Evolutionary conservation across 2,329 filamentous ascomycete genomes (phyloP).

Genomic region (Talaromyces sp.): DNA sequence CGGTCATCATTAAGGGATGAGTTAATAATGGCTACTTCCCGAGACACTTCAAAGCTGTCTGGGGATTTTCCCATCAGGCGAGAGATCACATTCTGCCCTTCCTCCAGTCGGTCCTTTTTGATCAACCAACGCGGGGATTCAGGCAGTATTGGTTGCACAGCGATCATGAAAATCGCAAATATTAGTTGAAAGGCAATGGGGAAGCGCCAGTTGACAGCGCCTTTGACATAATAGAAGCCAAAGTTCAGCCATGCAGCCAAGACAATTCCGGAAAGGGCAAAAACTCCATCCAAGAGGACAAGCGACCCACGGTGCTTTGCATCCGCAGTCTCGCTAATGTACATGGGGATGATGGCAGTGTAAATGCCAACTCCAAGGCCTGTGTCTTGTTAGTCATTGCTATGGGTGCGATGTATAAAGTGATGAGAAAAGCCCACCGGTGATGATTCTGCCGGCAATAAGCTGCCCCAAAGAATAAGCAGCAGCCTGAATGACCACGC

Average conservation of each 20-base stretch:
- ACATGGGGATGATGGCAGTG: constrained; percentile 42
- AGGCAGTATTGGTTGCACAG: constrained; percentile 17
- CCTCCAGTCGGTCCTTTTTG: constrained; percentile 27
- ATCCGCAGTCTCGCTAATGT: constrained; percentile 41
- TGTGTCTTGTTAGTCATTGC: neutral
- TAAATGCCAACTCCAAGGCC: constrained; percentile 42
- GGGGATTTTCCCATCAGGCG: neutral
- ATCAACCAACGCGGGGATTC: constrained; percentile 36
- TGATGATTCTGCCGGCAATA: constrained; percentile 31
- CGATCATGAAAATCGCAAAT: constrained; percentile 18
- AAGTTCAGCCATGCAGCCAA: neutral
- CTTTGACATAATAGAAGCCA: neutral
- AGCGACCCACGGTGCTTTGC: constrained; percentile 50
- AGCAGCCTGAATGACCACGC: constrained; percentile 39
- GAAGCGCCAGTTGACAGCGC: constrained; percentile 25
- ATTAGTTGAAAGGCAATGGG: constrained; percentile 24
- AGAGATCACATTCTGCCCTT: constrained; percentile 1
- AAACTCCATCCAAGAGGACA: constrained; percentile 36
- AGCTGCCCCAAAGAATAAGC: constrained; percentile 36
- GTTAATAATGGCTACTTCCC: neutral
- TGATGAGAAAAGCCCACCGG: neutral
- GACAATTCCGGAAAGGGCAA: neutral
- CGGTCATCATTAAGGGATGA: neutral
- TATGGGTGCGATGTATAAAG: neutral
- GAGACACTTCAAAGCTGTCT: neutral